Base-by-base conservation (phyloP, 208 protist species). In the Acanthamoeba rhysodes region DNA sequence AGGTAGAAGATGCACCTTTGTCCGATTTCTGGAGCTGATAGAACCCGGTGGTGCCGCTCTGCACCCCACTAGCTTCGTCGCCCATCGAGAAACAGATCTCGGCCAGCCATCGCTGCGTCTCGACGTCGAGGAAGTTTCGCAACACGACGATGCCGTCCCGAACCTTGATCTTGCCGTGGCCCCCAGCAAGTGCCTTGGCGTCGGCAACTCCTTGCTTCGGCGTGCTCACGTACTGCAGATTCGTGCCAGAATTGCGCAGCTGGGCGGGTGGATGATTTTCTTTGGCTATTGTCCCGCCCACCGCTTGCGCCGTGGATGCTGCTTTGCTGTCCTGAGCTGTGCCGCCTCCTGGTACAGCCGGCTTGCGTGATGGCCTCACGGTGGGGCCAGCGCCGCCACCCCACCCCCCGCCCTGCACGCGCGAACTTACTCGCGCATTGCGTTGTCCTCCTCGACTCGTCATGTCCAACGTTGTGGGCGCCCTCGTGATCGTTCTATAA, bases 101-200 rank as follows among this genome's bases (percentile, higher is more conserved):
- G 20, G 85, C 85, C 32, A 92, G 32, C 85, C 85, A 92, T 29
- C 24, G 53, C 32, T 92, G 85, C 27, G 53, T 92, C 29, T 92
- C 85, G 12, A 37, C 29, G 22, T 66, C 85, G 29, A 92, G 34
- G 62, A 92, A 62, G 85, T 48, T 34, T 1, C 85, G 85, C 34
- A 92, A 27, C 34, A 92, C 37, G 0, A 92, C 85, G 6, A 92
- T n/a, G 45, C 85, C 85, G n/a, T 87, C 78, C 14, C 66, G 27
- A n/a, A 74, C 66, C 32, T 74, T 74, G 66, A 37, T 37, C 2
- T 74, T 32, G 18, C 32, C 32, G 2, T 22, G 8, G 12, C 66
- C 29, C 29, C 12, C 18, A 0, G 24, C 8, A 9, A 66, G 59
- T 29, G 59, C 24, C 59, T 66, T 66, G 59, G 18, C 59, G 59